These are phyloP conservation scores for Candida quercuum DNA, from an alignment of 805 yeast species.

Conservation along the genomic window DNA sequence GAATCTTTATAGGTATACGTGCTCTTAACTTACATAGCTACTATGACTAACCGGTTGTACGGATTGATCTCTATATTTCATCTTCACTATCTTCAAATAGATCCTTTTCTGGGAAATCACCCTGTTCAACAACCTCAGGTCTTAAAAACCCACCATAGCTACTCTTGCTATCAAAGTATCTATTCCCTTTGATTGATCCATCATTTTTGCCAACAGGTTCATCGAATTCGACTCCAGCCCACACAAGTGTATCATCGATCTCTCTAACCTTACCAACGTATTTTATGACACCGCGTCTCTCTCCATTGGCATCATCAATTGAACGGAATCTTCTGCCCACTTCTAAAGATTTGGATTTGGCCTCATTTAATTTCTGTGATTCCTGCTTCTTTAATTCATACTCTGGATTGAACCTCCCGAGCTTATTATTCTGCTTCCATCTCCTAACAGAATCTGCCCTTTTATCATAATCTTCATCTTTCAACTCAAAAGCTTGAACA, in stretches of 20 bases:
- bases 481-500: slow-evolving; percentile 38
- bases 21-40: no score
- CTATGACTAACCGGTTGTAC: no score
- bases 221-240: slow-evolving; percentile 86
- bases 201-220: slow-evolving; percentile 85
- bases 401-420: slow-evolving; percentile 70
- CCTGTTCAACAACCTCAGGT: slow-evolving; percentile 63
- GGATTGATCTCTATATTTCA: slow-evolving; percentile 25
- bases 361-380: slow-evolving; percentile 22
- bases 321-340: slow-evolving; percentile 54
- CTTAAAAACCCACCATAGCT: slow-evolving; percentile 76
- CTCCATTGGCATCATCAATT: slow-evolving; percentile 37
- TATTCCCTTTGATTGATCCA: slow-evolving; percentile 60
- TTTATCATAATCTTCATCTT: slow-evolving; percentile 56
- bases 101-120: slow-evolving; percentile 53
- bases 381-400: slow-evolving; percentile 28
- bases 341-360: slow-evolving; percentile 28
- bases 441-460: slow-evolving; percentile 58
- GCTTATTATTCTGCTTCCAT: slow-evolving; percentile 66
- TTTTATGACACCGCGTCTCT: slow-evolving; percentile 64
- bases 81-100: slow-evolving; percentile 45
- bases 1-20: no score
- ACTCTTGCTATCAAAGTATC: slow-evolving; percentile 49
- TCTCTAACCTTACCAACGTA: slow-evolving; percentile 66
- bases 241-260: slow-evolving; percentile 47